Base-by-base conservation (phyloP, 1,284 basidiomycete species). In the Pseudozyma sp. region DNA sequence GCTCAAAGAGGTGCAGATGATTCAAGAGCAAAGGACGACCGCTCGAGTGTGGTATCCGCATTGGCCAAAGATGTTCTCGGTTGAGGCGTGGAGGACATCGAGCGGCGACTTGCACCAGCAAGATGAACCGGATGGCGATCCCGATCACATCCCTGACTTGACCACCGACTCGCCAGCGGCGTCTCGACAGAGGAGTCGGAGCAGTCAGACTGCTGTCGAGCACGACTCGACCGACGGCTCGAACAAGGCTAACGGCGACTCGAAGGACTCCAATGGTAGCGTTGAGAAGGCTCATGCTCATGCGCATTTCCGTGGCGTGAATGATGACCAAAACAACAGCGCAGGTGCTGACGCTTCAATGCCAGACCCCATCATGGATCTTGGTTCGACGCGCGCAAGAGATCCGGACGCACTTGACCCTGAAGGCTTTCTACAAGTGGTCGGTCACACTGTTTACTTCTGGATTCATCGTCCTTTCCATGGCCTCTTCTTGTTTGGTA, bases 361-460 rank as follows among this genome's bases (percentile, higher is more conserved):
- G 5, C n/a, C 45, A 10, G 66, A 74, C 18, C 66, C 71, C 12
- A 62, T 74, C 18, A 62, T 74, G 31, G 70, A 64, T 21, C 90
- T 90, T 2, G 80, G 88, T 48, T 52, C 66, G 3, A 88, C 91
- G 0, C 84, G 86, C 18, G 86, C 88, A 2, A 87, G 92, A 39
- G 91, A 93, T 84, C 92, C 92, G 0, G 92, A 93, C 78, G 91
- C 91, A 0, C 82, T 93, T 1, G 91, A 91, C 8, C 91, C 92
- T 0, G 82, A 69, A 45, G 70, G 61, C 2, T 52, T 59, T 35
- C 18, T 77, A 7, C 67, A 81, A 44, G 42, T 70, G 0, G 35
- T 85, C 3, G 76, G 87, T 3, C 58, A 72, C 38, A 66, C 21
- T 12, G 51, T 70, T 53, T 61, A 72, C 62, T 60, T 72, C 21